These are phyloP conservation scores for Garcia nutans DNA, from an alignment of 345 rosid species.

Conservation along the genomic window DNA sequence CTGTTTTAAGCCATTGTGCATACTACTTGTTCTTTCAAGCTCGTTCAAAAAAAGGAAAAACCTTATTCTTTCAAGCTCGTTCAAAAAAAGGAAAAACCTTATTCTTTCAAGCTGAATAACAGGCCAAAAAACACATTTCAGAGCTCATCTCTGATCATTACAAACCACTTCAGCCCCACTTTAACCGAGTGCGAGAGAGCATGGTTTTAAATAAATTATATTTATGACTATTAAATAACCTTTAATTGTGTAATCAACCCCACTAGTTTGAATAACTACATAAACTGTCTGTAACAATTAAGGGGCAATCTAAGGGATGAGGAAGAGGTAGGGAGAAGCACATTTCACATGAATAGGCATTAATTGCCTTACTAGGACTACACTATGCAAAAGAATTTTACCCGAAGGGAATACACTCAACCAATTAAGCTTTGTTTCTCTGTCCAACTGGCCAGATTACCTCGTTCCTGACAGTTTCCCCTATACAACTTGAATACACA, in stretches of 20 bases:
- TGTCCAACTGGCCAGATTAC: constrained; percentile 15
- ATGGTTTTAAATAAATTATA: too few relatives aligned
- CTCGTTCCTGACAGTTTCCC: constrained; percentile 19
- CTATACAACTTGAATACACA: constrained; percentile 42
- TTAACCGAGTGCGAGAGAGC: too few relatives aligned
- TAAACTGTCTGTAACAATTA: background rate
- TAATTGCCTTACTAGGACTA: constrained; percentile 5
- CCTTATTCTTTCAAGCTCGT: too few relatives aligned
- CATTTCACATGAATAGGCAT: constrained; percentile 17
- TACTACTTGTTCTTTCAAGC: too few relatives aligned
- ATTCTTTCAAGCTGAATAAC: too few relatives aligned
- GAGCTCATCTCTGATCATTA: too few relatives aligned
- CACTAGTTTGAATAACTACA: background rate
- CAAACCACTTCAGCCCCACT: too few relatives aligned
- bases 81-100: too few relatives aligned
- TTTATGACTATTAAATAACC: background rate
- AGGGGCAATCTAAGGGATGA: background rate
- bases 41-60: too few relatives aligned
- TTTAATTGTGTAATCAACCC: background rate
- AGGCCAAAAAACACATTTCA: too few relatives aligned
- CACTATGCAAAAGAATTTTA: constrained; percentile 24
- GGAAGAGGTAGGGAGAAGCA: background rate
- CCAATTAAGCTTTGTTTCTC: constrained; percentile 8
- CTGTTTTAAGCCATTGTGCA: too few relatives aligned
- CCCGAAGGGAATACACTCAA: constrained; percentile 31